Evolutionary conservation across 371 early-diverging fungal genomes (phyloP).

Genomic region (Mucor circinelloides): DNA sequence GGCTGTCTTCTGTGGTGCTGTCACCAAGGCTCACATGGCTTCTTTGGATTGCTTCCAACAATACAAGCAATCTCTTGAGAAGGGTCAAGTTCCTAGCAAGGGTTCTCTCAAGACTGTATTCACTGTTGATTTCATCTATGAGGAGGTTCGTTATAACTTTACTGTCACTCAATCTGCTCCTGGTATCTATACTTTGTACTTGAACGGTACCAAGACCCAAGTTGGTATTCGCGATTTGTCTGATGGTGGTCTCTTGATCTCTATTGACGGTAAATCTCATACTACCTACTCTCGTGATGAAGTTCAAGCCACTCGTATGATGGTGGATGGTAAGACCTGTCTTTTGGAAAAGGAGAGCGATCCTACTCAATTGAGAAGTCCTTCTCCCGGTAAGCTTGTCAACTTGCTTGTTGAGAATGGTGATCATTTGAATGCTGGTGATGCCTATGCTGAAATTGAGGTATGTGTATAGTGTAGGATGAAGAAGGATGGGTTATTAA

Average conservation of each 20-base stretch:
- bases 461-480: conserved; percentile 18
- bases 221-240: conserved; percentile 83
- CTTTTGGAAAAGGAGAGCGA: conserved; percentile 94
- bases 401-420: conserved; percentile 92
- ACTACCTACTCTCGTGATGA: conserved; percentile 92
- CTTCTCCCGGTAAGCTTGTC: conserved; percentile 97
- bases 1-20: conserved; percentile 92
- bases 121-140: conserved; percentile 89
- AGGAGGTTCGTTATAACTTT: conserved; percentile 87
- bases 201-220: conserved; percentile 83
- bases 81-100: conserved; percentile 89
- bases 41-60: conserved; percentile 68
- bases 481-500: conserved; percentile 3
- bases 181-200: conserved; percentile 74
- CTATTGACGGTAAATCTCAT: conserved; percentile 87
- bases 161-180: conserved; percentile 82
- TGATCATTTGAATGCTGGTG: conserved; percentile 84
- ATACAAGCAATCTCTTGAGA: conserved; percentile 82
- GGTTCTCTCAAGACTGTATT: conserved; percentile 75
- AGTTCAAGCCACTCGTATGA: conserved; percentile 85
- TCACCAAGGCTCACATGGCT: conserved; percentile 78
- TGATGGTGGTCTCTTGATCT: conserved; percentile 93
- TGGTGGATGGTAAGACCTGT: conserved; percentile 91
- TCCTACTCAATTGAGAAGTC: conserved; percentile 92
- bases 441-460: conserved; percentile 98